A percentile compares a stretch with the other conserved stretches of the same genome.
These are phyloP conservation scores for Ophiostoma triangulosporum DNA, from an alignment of 2,329 filamentous ascomycete genomes.

Conservation along the genomic window DNA sequence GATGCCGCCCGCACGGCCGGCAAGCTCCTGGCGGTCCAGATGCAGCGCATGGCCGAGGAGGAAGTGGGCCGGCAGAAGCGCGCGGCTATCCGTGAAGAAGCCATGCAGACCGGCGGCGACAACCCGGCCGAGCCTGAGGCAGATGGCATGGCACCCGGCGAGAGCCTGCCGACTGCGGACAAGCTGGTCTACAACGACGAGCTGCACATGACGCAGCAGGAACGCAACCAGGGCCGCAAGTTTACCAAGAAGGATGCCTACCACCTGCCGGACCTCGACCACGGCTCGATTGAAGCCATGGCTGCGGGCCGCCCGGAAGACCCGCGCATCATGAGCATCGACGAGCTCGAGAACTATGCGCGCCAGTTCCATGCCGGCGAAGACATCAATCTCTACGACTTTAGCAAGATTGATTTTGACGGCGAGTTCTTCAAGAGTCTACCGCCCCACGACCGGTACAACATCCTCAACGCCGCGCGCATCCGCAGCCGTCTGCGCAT, in stretches of 20 bases:
- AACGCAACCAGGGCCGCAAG: constrained; percentile 58
- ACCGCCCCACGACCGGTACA: constrained; percentile 83
- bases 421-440: constrained; percentile 89
- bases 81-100: constrained; percentile 22
- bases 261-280: constrained; percentile 75
- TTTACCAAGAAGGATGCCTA: constrained; percentile 93
- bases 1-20: constrained; percentile 88
- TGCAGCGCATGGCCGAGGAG: constrained; percentile 81
- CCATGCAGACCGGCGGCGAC: constrained; percentile 24
- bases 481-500: constrained; percentile 80
- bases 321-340: constrained; percentile 88
- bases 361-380: constrained; percentile 84
- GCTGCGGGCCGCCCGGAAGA: constrained; percentile 62
- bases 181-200: constrained; percentile 87
- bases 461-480: constrained; percentile 89
- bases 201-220: constrained; percentile 62
- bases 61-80: constrained; percentile 54
- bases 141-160: constrained; percentile 42
- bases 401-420: constrained; percentile 97
- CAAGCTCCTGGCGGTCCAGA: constrained; percentile 83
- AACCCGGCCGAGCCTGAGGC: constrained; percentile 22
- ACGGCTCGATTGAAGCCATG: constrained; percentile 67
- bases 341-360: constrained; percentile 89
- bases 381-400: constrained; percentile 86
- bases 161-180: constrained; percentile 51